Evolutionary conservation across 2,329 filamentous ascomycete genomes (phyloP).

Genomic region (Periconia sp.): DNA sequence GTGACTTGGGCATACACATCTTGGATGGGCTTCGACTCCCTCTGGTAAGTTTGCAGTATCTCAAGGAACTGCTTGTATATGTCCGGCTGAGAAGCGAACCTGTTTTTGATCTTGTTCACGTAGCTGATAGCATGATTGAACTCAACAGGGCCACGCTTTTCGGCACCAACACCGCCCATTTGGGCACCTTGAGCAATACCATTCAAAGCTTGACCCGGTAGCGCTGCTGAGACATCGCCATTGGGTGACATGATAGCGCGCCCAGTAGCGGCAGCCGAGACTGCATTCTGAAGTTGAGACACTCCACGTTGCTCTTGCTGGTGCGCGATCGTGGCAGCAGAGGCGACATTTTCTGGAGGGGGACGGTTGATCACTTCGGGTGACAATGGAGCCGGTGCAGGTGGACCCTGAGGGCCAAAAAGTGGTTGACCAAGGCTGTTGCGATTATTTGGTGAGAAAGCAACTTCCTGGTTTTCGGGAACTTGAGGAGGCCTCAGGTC

Average conservation of each 20-base stretch:
- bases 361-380: slow-evolving; percentile 38
- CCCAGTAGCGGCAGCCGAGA: slow-evolving; percentile 57
- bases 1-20: slow-evolving; percentile 98
- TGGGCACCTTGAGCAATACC: slow-evolving; percentile 61
- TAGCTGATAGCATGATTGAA: slow-evolving; percentile 99
- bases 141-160: slow-evolving; percentile 91
- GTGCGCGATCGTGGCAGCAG: slow-evolving; percentile 54
- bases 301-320: slow-evolving; percentile 68
- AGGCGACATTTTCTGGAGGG: slow-evolving; percentile 39
- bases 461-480: slow-evolving; percentile 38
- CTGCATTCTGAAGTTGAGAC: slow-evolving; percentile 66
- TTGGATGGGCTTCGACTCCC: slow-evolving; percentile 96
- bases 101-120: slow-evolving; percentile 99
- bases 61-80: slow-evolving; percentile 99
- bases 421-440: slow-evolving; percentile 44
- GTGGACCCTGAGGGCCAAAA: slow-evolving; percentile 36
- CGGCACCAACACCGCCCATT: slow-evolving; percentile 56
- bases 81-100: slow-evolving; percentile 92
- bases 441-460: slow-evolving; percentile 49
- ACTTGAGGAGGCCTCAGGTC: slow-evolving; percentile 17
- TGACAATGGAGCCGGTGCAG: slow-evolving; percentile 37
- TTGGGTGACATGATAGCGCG: slow-evolving; percentile 54
- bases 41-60: slow-evolving; percentile 96
- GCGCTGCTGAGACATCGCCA: slow-evolving; percentile 49
- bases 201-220: slow-evolving; percentile 63